phyloP scores from a whole-genome alignment of 108 stramenopile genomes.

The Cylindrotheca closterium region DNA sequence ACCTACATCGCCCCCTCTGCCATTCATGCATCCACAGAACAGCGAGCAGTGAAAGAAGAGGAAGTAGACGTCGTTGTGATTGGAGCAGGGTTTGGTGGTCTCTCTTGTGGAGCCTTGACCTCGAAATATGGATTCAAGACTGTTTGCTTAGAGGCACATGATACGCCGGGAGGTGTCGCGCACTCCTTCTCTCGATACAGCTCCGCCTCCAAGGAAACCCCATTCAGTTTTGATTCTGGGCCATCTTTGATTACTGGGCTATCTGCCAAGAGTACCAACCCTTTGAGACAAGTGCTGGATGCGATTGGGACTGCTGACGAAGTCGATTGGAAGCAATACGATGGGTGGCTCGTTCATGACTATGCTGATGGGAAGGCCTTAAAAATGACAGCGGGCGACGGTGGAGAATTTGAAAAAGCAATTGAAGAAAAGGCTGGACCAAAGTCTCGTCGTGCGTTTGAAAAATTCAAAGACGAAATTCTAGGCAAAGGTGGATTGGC shows the following conservation, averaged over 20 bases:
- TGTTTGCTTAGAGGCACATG: slow-evolving; percentile 83
- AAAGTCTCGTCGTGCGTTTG: slow-evolving; percentile 41
- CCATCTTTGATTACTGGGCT: slow-evolving; percentile 65
- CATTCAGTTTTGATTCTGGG: slow-evolving; percentile 69
- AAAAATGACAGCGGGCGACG: slow-evolving; percentile 55
- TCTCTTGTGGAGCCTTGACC: slow-evolving; percentile 73
- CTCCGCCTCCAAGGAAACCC: slow-evolving; percentile 31
- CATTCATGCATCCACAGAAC: no score
- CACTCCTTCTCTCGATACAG: slow-evolving; percentile 72
- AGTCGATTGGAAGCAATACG: slow-evolving; percentile 49
- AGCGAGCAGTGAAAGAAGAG: no score
- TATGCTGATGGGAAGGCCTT: slow-evolving; percentile 53
- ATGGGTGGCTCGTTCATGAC: slow-evolving; percentile 78
- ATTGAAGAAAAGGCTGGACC: slow-evolving; percentile 61
- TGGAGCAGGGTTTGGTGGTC: slow-evolving; percentile 84
- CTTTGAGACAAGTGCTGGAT: slow-evolving; percentile 84
- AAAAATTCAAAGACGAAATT: slow-evolving; percentile 43
- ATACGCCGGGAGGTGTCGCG: slow-evolving; percentile 78
- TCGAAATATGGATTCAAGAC: slow-evolving; percentile 75
- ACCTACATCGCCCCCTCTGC: no score
- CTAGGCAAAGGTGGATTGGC: slow-evolving; percentile 46
- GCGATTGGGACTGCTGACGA: slow-evolving; percentile 62
- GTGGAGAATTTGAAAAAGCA: slow-evolving; percentile 50
- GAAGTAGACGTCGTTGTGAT: slow-evolving; percentile 79
- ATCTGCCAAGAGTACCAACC: slow-evolving; percentile 63